Percentiles rank a stretch among this genome's conserved stretches.
Evolutionary conservation across 805 yeast genomes (phyloP).

Genomic region (Nakazawaea peltata): DNA sequence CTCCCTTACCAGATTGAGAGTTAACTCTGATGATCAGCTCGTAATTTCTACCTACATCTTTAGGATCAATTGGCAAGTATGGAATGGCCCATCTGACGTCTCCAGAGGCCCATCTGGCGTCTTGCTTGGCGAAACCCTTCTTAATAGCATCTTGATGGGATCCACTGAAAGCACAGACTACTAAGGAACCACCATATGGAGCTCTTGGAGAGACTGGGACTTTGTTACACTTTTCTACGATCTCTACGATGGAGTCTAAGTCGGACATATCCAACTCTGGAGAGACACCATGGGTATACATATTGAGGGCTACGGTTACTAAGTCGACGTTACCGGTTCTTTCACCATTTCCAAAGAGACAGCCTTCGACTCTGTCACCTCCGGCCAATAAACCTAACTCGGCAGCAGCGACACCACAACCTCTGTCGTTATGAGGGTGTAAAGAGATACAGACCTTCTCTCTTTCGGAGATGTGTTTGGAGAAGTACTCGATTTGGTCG

Average conservation of each 20-base stretch:
- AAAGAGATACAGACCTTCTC: slow-evolving; percentile 64
- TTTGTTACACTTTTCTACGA: slow-evolving; percentile 72
- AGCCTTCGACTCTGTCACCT: slow-evolving; percentile 80
- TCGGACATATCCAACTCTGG: slow-evolving; percentile 70
- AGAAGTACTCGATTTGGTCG: slow-evolving; percentile 72
- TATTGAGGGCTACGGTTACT: slow-evolving; percentile 65
- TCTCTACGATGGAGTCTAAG: slow-evolving; percentile 54
- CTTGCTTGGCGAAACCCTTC: slow-evolving; percentile 53
- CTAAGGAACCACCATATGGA: slow-evolving; percentile 74
- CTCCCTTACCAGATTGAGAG: slow-evolving; percentile 85
- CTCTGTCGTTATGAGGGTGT: slow-evolving; percentile 76
- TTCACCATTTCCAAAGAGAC: slow-evolving; percentile 79
- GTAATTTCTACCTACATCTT: slow-evolving; percentile 72
- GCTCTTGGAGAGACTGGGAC: slow-evolving; percentile 69
- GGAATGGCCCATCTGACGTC: slow-evolving; percentile 60
- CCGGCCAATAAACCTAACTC: slow-evolving; percentile 77
- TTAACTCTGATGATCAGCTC: slow-evolving; percentile 80
- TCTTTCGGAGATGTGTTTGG: slow-evolving; percentile 59
- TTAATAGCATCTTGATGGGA: slow-evolving; percentile 67
- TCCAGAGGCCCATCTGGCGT: slow-evolving; percentile 38
- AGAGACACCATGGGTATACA: slow-evolving; percentile 71
- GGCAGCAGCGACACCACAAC: slow-evolving; percentile 79
- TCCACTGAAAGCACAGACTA: slow-evolving; percentile 73
- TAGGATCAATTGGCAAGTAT: slow-evolving; percentile 73
- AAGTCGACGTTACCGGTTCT: slow-evolving; percentile 80